Evolutionary conservation across 2,329 filamentous ascomycete genomes (phyloP).

Genomic region (Westerdykella aurantiaca): DNA sequence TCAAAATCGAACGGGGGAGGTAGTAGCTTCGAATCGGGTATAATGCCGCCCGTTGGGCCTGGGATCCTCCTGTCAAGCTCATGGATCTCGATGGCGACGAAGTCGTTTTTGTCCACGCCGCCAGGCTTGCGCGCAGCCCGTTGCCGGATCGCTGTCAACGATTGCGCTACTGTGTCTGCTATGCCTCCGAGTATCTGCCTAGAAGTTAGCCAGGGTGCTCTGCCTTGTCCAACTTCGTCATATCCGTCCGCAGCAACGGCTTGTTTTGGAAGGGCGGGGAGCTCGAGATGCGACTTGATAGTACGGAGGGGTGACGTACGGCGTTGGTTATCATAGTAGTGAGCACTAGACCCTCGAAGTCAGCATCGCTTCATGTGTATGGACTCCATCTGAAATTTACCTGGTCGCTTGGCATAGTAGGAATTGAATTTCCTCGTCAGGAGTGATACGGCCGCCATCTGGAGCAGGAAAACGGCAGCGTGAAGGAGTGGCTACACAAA

Average conservation of each 20-base stretch:
- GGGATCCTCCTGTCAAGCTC: slow-evolving; percentile 79
- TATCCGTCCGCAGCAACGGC: neutral
- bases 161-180: slow-evolving; percentile 92
- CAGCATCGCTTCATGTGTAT: slow-evolving; percentile 6
- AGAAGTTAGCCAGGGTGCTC: slow-evolving; percentile 3
- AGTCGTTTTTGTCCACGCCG: slow-evolving; percentile 58
- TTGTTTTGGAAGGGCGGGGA: neutral
- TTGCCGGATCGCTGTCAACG: slow-evolving; percentile 75
- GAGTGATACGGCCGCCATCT: slow-evolving; percentile 80
- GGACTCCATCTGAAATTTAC: slow-evolving; percentile 43
- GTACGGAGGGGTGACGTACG: slow-evolving; percentile 43
- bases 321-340: slow-evolving; percentile 99
- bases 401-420: slow-evolving; percentile 85
- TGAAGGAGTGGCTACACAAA: slow-evolving; percentile 72
- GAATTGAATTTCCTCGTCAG: slow-evolving; percentile 83
- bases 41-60: slow-evolving; percentile 58
- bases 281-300: neutral
- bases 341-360: slow-evolving; percentile 55
- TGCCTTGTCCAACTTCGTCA: neutral
- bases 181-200: slow-evolving; percentile 71
- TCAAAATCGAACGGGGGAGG: slow-evolving; percentile 94
- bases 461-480: slow-evolving; percentile 74
- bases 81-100: slow-evolving; percentile 79
- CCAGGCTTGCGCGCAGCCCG: slow-evolving; percentile 59
- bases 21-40: slow-evolving; percentile 55